These are phyloP conservation scores for Ophiostoma novo-ulmi DNA, from an alignment of 2,329 filamentous ascomycete genomes.

Conservation along the genomic window DNA sequence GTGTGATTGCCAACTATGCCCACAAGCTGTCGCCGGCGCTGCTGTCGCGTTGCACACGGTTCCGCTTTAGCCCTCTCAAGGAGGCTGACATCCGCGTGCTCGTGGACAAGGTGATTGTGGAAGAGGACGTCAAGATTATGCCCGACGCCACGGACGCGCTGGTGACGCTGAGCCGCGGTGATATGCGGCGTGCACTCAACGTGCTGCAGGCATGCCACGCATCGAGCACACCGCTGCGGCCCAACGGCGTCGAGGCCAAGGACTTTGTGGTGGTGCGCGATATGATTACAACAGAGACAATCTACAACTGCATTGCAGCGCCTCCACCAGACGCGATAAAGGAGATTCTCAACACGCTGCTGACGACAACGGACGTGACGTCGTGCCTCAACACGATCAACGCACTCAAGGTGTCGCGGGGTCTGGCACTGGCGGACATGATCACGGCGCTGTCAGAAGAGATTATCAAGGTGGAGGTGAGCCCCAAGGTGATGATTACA, in stretches of 20 bases:
- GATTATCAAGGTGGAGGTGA: constrained; percentile 75
- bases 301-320: constrained; percentile 96
- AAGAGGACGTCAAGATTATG: constrained; percentile 80
- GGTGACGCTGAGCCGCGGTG: constrained; percentile 83
- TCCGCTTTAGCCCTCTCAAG: constrained; percentile 90
- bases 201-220: constrained; percentile 96
- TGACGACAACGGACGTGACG: constrained; percentile 80
- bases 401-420: constrained; percentile 76
- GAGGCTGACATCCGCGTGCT: constrained; percentile 77
- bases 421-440: constrained; percentile 88
- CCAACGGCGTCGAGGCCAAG: constrained; percentile 40
- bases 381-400: constrained; percentile 85
- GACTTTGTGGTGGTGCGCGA: constrained; percentile 68
- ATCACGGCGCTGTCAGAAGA: constrained; percentile 81
- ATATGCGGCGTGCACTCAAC: constrained; percentile 92
- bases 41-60: constrained; percentile 87
- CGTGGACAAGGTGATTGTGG: constrained; percentile 83
- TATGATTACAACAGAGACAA: constrained; percentile 78
- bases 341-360: constrained; percentile 75
- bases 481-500: constrained; percentile 76
- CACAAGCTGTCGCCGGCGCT: constrained; percentile 94
- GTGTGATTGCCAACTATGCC: constrained; percentile 97
- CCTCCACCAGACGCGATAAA: constrained; percentile 85
- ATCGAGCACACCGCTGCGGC: constrained; percentile 69
- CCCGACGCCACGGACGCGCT: constrained; percentile 75